phyloP scores from a whole-genome alignment of 352 stramenopile genomes.

The Phytophthora uliginosa region DNA sequence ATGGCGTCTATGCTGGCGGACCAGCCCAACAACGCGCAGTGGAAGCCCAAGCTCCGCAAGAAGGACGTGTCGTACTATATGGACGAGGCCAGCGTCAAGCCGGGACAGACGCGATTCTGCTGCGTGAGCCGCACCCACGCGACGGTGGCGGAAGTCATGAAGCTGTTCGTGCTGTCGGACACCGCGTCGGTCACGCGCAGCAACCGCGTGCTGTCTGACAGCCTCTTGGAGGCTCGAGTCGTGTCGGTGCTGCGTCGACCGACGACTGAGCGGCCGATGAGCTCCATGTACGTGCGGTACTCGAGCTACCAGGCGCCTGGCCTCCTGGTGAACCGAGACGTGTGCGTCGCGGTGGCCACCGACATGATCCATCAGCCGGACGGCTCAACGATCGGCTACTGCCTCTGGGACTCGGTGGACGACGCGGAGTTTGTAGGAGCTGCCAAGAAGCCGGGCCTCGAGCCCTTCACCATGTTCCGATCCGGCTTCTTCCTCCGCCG shows the following conservation, averaged over 20 bases:
- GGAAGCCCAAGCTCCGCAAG: slow-evolving; percentile 57
- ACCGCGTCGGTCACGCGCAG: slow-evolving; percentile 48
- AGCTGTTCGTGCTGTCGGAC: slow-evolving; percentile 59
- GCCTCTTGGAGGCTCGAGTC: slow-evolving; percentile 53
- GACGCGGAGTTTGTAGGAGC: slow-evolving; percentile 35
- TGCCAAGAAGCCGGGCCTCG: slow-evolving; percentile 26
- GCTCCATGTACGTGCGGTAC: slow-evolving; percentile 48
- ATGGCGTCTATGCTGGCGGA: slow-evolving; percentile 62
- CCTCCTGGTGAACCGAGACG: slow-evolving; percentile 49
- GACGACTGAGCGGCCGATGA: slow-evolving; percentile 47
- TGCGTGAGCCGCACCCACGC: slow-evolving; percentile 57
- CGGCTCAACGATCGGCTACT: slow-evolving; percentile 65
- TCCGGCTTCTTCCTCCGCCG: slow-evolving; percentile 62
- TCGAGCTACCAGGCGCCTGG: slow-evolving; percentile 45
- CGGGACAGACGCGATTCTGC: slow-evolving; percentile 62
- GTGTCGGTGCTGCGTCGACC: slow-evolving; percentile 49
- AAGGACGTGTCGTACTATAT: slow-evolving; percentile 63
- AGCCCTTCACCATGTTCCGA: slow-evolving; percentile 50
- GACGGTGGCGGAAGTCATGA: slow-evolving; percentile 51
- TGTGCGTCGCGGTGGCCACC: slow-evolving; percentile 46
- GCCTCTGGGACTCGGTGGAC: slow-evolving; percentile 71
- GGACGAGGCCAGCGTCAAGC: slow-evolving; percentile 47
- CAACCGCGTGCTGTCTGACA: slow-evolving; percentile 59
- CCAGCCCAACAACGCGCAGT: slow-evolving; percentile 39
- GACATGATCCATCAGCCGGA: slow-evolving; percentile 47